phyloP scores from a whole-genome alignment of 2,329 filamentous ascomycete species.

The Colletotrichum godetiae region DNA sequence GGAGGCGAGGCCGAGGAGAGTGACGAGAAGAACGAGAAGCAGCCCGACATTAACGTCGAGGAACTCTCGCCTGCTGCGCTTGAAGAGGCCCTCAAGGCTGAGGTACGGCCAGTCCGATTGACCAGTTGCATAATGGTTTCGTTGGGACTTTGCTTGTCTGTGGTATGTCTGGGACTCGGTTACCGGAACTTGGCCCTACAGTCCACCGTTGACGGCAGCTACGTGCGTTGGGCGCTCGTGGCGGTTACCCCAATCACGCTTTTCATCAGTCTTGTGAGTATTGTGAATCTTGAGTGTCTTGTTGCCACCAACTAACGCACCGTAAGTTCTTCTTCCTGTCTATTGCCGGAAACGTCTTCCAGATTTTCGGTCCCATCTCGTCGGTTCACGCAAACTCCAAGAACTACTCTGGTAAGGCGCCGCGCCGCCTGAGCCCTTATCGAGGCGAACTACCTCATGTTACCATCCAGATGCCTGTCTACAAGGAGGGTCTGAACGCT shows the following conservation, averaged over 20 bases:
- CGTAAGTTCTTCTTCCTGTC: slow-evolving; percentile 56
- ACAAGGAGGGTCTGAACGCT: slow-evolving; percentile 51
- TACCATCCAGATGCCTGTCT: slow-evolving; percentile 59
- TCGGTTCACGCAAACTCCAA: slow-evolving; percentile 55
- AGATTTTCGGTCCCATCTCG: slow-evolving; percentile 62
- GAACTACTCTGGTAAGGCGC: slow-evolving; percentile 54
- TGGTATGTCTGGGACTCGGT: slow-evolving; percentile 66
- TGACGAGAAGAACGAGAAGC: slow-evolving; percentile 54
- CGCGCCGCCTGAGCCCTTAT: slow-evolving; percentile 44
- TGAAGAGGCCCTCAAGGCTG: slow-evolving; percentile 50
- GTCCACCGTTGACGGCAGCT: slow-evolving; percentile 63
- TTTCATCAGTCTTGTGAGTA: slow-evolving; percentile 65
- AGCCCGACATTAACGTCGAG: slow-evolving; percentile 48
- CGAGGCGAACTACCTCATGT: slow-evolving; percentile 51
- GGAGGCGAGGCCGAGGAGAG: slow-evolving; percentile 52
- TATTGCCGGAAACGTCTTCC: slow-evolving; percentile 51
- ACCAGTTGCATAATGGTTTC: slow-evolving; percentile 65
- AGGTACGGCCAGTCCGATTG: slow-evolving; percentile 62
- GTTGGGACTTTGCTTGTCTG: slow-evolving; percentile 62
- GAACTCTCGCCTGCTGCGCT: slow-evolving; percentile 56
- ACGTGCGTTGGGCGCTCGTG: slow-evolving; percentile 64
- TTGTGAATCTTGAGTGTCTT: accelerated
- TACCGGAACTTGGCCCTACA: slow-evolving; percentile 67
- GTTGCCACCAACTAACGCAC: slow-evolving; percentile 30
- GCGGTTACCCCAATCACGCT: slow-evolving; percentile 63